A percentile compares a stretch with the other conserved stretches of the same genome.
phyloP scores from a whole-genome alignment of 371 early-diverging fungal species.

The Saksenaea oblongispora region DNA sequence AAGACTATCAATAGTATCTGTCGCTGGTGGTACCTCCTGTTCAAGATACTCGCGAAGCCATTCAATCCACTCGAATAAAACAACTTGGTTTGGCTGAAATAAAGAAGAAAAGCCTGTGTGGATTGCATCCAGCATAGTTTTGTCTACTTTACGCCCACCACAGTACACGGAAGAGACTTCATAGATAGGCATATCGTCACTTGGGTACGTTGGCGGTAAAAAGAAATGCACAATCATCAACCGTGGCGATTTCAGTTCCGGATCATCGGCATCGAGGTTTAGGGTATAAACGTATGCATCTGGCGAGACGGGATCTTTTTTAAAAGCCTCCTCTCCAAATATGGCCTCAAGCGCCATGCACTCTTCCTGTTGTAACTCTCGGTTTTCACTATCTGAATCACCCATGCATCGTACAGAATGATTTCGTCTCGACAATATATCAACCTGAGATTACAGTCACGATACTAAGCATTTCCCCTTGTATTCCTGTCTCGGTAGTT shows the following conservation, averaged over 20 bases:
- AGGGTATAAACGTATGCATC: conserved; percentile 32
- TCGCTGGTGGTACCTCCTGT: conserved; percentile 19
- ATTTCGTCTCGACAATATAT: background rate
- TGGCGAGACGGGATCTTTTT: conserved; percentile 13
- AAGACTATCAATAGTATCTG: conserved; percentile 14
- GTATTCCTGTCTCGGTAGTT: too few relatives aligned
- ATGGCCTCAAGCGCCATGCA: conserved; percentile 42
- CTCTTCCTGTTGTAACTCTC: conserved; percentile 42
- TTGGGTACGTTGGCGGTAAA: conserved; percentile 72
- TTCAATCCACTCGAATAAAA: conserved; percentile 76
- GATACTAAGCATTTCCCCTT: too few relatives aligned
- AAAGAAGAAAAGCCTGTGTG: conserved; percentile 53
- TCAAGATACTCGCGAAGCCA: conserved; percentile 69
- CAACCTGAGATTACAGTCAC: too few relatives aligned
- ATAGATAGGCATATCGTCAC: conserved; percentile 64
- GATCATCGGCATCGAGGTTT: conserved; percentile 32
- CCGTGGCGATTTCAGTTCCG: conserved; percentile 39
- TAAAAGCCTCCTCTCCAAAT: conserved; percentile 34
- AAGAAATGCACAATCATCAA: conserved; percentile 51
- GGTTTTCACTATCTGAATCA: conserved; percentile 22
- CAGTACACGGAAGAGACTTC: conserved; percentile 71
- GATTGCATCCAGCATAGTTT: conserved; percentile 46
- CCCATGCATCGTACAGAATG: background rate
- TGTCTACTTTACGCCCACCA: conserved; percentile 52
- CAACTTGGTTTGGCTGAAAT: conserved; percentile 71